These are phyloP conservation scores for Candida wancherniae DNA, from an alignment of 805 yeast genomes.

Conservation along the genomic window DNA sequence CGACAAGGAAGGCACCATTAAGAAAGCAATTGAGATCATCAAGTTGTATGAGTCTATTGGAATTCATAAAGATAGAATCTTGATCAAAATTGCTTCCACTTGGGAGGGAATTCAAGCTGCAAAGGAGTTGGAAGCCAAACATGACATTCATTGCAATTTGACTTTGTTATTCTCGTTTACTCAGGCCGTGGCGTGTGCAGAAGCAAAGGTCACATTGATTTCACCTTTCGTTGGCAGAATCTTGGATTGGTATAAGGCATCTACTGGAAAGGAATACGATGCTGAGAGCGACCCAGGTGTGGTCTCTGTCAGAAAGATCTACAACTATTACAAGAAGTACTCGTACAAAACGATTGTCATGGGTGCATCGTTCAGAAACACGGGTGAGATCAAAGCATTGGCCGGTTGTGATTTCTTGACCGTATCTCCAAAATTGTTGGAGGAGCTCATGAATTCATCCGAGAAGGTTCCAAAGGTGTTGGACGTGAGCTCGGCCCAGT, in stretches of 20 bases:
- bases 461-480: conserved; percentile 79
- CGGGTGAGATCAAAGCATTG: conserved; percentile 89
- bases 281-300: conserved; percentile 92
- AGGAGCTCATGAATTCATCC: conserved; percentile 73
- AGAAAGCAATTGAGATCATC: conserved; percentile 90
- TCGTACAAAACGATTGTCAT: conserved; percentile 96
- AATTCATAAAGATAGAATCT: conserved; percentile 80
- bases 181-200: conserved; percentile 99
- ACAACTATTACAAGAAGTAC: conserved; percentile 96
- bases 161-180: conserved; percentile 91
- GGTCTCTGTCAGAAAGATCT: conserved; percentile 77
- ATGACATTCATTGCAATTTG: conserved; percentile 91
- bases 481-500: conserved; percentile 53
- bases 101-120: conserved; percentile 99
- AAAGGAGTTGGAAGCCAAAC: conserved; percentile 82
- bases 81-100: conserved; percentile 96
- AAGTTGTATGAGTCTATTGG: conserved; percentile 81
- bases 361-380: conserved; percentile 99
- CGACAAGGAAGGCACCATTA: conserved; percentile 88
- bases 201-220: conserved; percentile 90
- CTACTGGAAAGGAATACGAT: conserved; percentile 82
- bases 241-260: conserved; percentile 95
- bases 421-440: conserved; percentile 88
- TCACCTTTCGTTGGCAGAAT: conserved; percentile 99
- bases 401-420: conserved; percentile 98